phyloP scores from a whole-genome alignment of 2,329 filamentous ascomycete species.

The Penicillium brasilianum region DNA sequence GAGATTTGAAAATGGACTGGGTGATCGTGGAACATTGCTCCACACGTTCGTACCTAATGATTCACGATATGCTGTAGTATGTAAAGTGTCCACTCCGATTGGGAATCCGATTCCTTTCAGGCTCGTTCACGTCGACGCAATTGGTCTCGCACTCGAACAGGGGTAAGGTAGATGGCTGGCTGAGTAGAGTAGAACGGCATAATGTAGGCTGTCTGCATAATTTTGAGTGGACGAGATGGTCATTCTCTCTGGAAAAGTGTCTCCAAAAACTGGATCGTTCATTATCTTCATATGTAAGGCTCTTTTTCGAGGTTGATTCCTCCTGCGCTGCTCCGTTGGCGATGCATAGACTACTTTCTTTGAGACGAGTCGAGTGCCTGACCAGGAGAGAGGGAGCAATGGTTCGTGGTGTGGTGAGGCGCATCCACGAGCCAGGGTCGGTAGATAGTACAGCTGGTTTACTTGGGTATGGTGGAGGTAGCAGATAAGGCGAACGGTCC shows the following conservation, averaged over 20 bases:
- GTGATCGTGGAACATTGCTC: neutral
- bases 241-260: neutral
- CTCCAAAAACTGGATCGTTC: neutral
- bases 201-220: neutral
- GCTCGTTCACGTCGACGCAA: neutral
- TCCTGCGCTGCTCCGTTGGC: constrained; percentile 23
- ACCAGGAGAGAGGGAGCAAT: constrained; percentile 11
- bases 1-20: neutral
- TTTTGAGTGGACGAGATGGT: neutral
- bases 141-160: no score
- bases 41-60: neutral
- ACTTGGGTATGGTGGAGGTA: neutral
- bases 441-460: neutral
- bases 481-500: neutral
- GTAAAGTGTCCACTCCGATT: no score
- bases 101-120: neutral
- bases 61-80: neutral
- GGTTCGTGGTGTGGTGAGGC: neutral
- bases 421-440: neutral
- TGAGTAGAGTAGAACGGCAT: no score
- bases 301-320: neutral
- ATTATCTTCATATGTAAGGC: neutral
- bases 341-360: constrained; percentile 18
- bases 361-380: constrained; percentile 8
- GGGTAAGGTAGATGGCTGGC: no score